These are phyloP conservation scores for Boletus speciosus DNA, from an alignment of 768 basidiomycete genomes.

Conservation along the genomic window DNA sequence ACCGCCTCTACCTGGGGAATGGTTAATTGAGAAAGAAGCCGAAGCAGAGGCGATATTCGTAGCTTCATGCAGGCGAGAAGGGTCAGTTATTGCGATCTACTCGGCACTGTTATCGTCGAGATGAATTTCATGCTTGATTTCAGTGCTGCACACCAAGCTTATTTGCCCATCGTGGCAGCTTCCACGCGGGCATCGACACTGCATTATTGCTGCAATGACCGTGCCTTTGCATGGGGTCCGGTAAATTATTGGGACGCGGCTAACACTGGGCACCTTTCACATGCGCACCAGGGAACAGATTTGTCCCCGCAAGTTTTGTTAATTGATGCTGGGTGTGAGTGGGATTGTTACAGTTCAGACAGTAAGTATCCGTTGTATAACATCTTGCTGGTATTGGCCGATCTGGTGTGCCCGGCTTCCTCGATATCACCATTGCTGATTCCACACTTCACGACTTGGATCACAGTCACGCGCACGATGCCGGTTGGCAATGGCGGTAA, in stretches of 20 bases:
- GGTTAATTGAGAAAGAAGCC: constrained; percentile 88
- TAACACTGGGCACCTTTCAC: constrained; percentile 48
- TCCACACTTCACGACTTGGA: constrained; percentile 33
- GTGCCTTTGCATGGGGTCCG: constrained; percentile 83
- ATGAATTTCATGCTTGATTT: neutral
- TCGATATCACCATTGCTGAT: neutral
- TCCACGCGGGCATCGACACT: constrained; percentile 84
- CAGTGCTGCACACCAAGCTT: constrained; percentile 84
- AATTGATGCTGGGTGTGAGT: constrained; percentile 96
- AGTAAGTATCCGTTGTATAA: constrained; percentile 34
- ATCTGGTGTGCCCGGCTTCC: neutral
- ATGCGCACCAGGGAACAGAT: constrained; percentile 35
- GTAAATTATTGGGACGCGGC: constrained; percentile 50
- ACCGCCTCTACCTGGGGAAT: constrained; percentile 69
- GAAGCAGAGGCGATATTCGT: constrained; percentile 95
- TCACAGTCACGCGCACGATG: constrained; percentile 73
- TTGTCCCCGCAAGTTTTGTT: constrained; percentile 71
- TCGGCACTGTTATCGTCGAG: neutral
- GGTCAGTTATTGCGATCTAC: constrained; percentile 47
- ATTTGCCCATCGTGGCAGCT: constrained; percentile 89
- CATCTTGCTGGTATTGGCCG: neutral
- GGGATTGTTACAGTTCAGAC: constrained; percentile 63
- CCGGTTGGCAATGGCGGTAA: constrained; percentile 93
- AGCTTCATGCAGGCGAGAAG: constrained; percentile 83
- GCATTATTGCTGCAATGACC: constrained; percentile 94